Percentiles rank a stretch among this genome's conserved stretches.
These are phyloP conservation scores for Marasmius fiardii DNA, from an alignment of 1,284 basidiomycete species.

Conservation along the genomic window DNA sequence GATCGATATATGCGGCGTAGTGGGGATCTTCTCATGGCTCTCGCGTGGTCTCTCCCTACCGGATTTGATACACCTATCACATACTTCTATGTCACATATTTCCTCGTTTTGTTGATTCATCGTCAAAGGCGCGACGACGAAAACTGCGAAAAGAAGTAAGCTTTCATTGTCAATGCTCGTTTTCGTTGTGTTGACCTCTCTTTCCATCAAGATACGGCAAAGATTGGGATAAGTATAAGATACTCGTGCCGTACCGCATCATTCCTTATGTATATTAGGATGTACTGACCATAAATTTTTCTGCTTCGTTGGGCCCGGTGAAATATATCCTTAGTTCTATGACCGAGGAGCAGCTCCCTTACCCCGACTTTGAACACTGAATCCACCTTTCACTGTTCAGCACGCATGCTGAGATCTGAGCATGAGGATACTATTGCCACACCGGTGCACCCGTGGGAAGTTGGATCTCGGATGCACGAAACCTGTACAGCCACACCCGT, in stretches of 20 bases:
- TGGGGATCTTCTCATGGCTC: constrained; percentile 87
- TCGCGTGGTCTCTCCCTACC: constrained; percentile 93
- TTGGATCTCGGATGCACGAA: too few species aligned
- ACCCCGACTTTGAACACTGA: too few species aligned
- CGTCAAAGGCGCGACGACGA: constrained; percentile 92
- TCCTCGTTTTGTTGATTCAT: constrained; percentile 88
- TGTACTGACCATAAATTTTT: not conserved
- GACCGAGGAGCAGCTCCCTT: too few species aligned
- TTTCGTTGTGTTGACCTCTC: constrained; percentile 11
- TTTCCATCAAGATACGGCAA: constrained; percentile 43
- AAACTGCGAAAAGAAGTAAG: constrained; percentile 83
- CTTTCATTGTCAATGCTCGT: constrained; percentile 14
- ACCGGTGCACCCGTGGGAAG: too few species aligned
- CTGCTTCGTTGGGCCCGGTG: too few species aligned
- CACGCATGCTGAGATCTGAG: too few species aligned
- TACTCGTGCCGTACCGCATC: constrained; percentile 84
- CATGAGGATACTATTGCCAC: too few species aligned
- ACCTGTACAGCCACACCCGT: too few species aligned
- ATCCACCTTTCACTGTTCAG: too few species aligned
- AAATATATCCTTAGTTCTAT: too few species aligned
- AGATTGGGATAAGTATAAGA: constrained; percentile 88
- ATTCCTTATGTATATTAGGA: constrained; percentile 80
- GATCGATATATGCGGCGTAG: constrained; percentile 29
- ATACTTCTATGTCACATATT: constrained; percentile 94
- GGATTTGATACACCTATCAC: constrained; percentile 91